Evolutionary conservation across 176 grass and related monocot species (phyloP), one percentile per base, ranked within the genome.

Genomic region (Zea mays): DNA sequence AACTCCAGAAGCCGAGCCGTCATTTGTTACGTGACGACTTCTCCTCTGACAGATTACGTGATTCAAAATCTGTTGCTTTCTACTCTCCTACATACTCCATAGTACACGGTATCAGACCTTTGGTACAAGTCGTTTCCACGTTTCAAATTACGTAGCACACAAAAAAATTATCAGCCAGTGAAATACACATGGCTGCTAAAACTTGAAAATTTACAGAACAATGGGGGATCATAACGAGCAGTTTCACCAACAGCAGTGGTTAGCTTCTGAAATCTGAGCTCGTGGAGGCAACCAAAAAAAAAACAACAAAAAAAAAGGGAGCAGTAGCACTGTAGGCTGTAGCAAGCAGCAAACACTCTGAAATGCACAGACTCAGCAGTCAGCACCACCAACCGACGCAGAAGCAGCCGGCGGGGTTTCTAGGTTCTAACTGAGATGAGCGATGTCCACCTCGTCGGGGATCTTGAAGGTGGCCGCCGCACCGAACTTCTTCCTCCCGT

Each of bases 391-490:
- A 27, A 27, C 27, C 27, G 27, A 27, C 3, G 17, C 15, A 78
- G 38, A 56, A 62, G 38, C 73, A 35, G n/a, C 69, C 58, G 13
- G 27, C 4, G 7, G 8, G 10, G 58, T 4, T 61, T 11, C 0
- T 57, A 57, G 12, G 20, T 16, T 75, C 52, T 77, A 95, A 45
- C 92, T 91, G 73, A 95, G 78, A 19, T 89, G 86, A 2, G 89
- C 49, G 12, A 89, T 80, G 1, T 91, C 92, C 2, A 95, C 74
- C 16, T 89, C 80, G 0, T 95, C 89, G 2, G 92, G 89, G 52
- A 95, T 38, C 68, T 91, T 95, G 81, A 95, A 95, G 34, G 92
- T 95, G 3, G 64, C 86, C 2, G 92, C 92, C 2, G 91, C 91
- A 0, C 91, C 91, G 0, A 93, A 93, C 69, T 93, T 93, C 85